Evolutionary conservation across 192 early-diverging fungal genomes (phyloP), one percentile per base, ranked within the genome.

Genomic region (Funneliformis geosporum): DNA sequence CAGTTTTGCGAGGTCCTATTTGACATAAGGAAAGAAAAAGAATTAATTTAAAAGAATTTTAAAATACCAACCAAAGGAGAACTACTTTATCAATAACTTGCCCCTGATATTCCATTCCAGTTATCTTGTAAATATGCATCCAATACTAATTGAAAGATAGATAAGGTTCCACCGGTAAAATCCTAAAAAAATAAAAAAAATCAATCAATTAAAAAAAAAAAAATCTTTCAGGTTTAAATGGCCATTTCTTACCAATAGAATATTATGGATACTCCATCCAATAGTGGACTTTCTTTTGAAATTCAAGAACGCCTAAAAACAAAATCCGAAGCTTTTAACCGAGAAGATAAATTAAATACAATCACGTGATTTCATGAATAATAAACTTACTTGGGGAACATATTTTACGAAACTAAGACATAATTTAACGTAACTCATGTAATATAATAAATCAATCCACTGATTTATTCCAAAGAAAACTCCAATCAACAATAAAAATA

Each of bases 251-350:
- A 84, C 83, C 62, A 97, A 85, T 8, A 97, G 60, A 72, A 97
- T 96, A 72, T 95, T 96, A 64, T 92, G 89, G 64, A 97, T 95
- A 66, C 92, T 93, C 96, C 96, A 98, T 1, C 97, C 97, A 0
- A 87, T 89, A 1, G 97, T 98, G 2, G 94, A 95, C 79, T 92
- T 84, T 23, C 90, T 87, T 25, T 67, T 40, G 76, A 83, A 92
- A 79, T 98, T 98, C 68, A 95, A 72, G 80, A 87, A 92, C 16
- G 81, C 87, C 87, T 92, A 84, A 1, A 84, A 83, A 39, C 16
- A 65, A 27, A 43, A 33, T 33, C 33, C 10, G 21, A 16, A 25
- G n/a, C 18, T 40, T 38, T 38, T 38, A 55, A 55, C 4, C 16
- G 12, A 55, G 47, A 47, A 14, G 8, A 5, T 5, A 9, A 18